phyloP scores from a whole-genome alignment of 345 rosid species.

The Barbarea vulgaris region DNA sequence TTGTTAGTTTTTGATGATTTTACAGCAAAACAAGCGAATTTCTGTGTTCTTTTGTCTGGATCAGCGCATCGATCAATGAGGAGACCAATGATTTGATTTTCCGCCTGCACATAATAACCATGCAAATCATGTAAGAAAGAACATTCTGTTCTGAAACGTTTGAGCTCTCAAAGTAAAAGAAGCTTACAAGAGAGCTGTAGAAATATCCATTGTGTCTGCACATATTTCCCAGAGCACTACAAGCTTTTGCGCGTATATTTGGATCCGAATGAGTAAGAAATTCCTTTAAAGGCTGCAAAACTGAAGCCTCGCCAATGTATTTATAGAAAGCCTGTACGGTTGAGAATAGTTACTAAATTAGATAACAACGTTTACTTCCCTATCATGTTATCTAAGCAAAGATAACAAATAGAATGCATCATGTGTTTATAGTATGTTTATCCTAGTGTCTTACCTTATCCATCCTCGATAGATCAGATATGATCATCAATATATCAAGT shows the following conservation, averaged over 20 bases:
- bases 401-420: neutral
- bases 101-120: constrained; percentile 55
- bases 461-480: constrained; percentile 95
- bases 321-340: constrained; percentile 81
- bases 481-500: constrained; percentile 83
- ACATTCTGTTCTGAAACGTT: constrained; percentile 18
- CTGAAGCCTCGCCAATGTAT: constrained; percentile 72
- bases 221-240: constrained; percentile 97
- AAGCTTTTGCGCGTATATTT: constrained; percentile 89
- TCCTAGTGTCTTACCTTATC: constrained; percentile 60
- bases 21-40: constrained; percentile 99
- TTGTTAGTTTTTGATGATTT: constrained; percentile 25
- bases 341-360: constrained; percentile 15
- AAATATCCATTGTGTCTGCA: constrained; percentile 91
- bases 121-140: constrained; percentile 26
- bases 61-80: constrained; percentile 96
- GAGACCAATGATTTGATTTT: constrained; percentile 60
- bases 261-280: constrained; percentile 79
- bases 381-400: neutral
- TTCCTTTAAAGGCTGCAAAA: constrained; percentile 64
- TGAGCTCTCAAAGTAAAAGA: constrained; percentile 1
- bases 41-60: constrained; percentile 86
- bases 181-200: constrained; percentile 65
- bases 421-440: neutral
- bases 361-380: constrained; percentile 19